A percentile compares a stretch with the other conserved stretches of the same genome.
Evolutionary conservation across 2,329 filamentous ascomycete species (phyloP).

Genomic region (Ciborinia camelliae): DNA sequence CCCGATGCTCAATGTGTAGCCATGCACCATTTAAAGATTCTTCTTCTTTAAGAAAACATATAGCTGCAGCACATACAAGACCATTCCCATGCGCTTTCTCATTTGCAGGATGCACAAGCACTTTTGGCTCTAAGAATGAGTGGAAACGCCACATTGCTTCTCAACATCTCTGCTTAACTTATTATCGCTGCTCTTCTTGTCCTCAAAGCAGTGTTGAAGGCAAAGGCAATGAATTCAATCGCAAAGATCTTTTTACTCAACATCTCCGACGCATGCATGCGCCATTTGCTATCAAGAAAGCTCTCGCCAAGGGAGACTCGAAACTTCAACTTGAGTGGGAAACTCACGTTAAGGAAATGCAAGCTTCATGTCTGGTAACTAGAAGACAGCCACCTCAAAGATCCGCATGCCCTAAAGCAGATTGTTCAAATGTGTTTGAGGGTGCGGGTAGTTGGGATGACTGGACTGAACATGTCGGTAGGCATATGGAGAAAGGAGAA

Average conservation of each 20-base stretch:
- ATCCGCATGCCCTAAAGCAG: conserved; percentile 67
- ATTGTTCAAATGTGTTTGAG: conserved; percentile 69
- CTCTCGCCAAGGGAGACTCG: conserved; percentile 54
- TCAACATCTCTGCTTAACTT: conserved; percentile 74
- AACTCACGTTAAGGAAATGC: conserved; percentile 64
- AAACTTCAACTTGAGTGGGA: conserved; percentile 63
- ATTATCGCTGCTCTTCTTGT: conserved; percentile 62
- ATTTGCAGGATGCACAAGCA: conserved; percentile 77
- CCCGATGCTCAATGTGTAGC: conserved; percentile 57
- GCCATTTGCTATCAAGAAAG: conserved; percentile 60
- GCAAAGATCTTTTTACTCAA: conserved; percentile 93
- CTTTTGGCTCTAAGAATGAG: conserved; percentile 91
- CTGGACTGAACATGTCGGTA: conserved; percentile 87
- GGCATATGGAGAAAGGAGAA: conserved; percentile 78
- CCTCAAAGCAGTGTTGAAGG: conserved; percentile 52
- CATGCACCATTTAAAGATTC: conserved; percentile 65
- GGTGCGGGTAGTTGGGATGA: conserved; percentile 79
- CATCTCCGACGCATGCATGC: conserved; percentile 93
- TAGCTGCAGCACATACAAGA: conserved; percentile 65
- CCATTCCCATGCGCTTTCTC: conserved; percentile 84
- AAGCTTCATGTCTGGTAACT: conserved; percentile 67
- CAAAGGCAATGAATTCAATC: conserved; percentile 74
- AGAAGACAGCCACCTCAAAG: conserved; percentile 66
- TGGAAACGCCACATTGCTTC: conserved; percentile 95
- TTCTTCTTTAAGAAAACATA: conserved; percentile 62